Evolutionary conservation across 805 yeast genomes (phyloP).

Genomic region (Yarrowia phangngaensis): DNA sequence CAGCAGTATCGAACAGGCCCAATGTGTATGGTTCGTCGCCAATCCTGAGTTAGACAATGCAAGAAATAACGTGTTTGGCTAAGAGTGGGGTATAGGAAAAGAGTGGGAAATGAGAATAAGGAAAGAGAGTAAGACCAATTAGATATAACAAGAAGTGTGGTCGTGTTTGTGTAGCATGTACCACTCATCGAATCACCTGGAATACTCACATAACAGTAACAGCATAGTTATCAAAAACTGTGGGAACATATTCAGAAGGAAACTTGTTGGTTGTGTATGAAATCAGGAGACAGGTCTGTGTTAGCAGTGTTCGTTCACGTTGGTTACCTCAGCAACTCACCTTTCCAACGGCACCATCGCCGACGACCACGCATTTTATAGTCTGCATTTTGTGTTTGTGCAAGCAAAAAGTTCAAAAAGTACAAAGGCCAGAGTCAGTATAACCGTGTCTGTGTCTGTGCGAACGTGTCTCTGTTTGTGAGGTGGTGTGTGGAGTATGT

Average conservation of each 20-base stretch:
- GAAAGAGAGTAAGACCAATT: not conserved
- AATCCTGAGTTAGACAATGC: conserved; percentile 44
- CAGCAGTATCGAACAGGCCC: conserved; percentile 98
- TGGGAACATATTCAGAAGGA: conserved; percentile 97
- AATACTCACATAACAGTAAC: conserved; percentile 40
- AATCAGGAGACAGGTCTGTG: conserved; percentile 79
- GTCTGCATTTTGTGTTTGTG: conserved; percentile 36
- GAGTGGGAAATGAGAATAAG: no score
- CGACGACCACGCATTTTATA: conserved; percentile 92
- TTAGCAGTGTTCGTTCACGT: conserved; percentile 3
- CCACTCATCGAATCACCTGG: not conserved
- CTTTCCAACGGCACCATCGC: conserved; percentile 99
- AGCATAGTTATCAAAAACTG: conserved; percentile 81
- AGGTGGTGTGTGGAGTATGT: conserved; percentile 19
- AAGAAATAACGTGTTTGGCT: conserved; percentile 2
- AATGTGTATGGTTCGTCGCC: conserved; percentile 98
- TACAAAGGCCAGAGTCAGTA: not conserved
- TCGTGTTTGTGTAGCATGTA: not conserved
- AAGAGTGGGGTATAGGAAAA: no score
- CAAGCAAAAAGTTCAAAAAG: conserved; percentile 19
- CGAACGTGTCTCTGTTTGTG: conserved; percentile 13
- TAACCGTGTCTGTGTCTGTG: conserved; percentile 3
- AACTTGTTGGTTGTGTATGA: conserved; percentile 95
- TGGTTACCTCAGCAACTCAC: conserved; percentile 35
- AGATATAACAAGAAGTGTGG: no score